Base-by-base conservation (phyloP, 2,329 filamentous ascomycete genomes). In the Fusarium miscanthi region DNA sequence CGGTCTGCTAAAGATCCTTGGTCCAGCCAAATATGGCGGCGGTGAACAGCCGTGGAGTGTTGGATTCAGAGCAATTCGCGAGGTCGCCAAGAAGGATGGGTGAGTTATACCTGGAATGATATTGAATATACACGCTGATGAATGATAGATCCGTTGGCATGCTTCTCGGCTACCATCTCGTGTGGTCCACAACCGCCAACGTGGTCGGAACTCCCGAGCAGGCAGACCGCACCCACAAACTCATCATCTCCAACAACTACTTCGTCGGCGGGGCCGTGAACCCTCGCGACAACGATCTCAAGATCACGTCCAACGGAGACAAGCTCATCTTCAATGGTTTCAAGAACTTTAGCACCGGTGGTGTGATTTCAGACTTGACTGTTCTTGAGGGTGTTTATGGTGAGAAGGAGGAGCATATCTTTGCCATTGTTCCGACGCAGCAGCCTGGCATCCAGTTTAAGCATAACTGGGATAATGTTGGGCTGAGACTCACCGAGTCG, bases 281-380 rank as follows among this genome's bases (percentile, higher is more conserved):
- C 70, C 90, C 89, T 1, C 86, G 90, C 7, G 89, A 92, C 76
- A 88, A 82, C 42, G 89, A 66, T 58, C 63, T 66, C 6, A 66
- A 65, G n/a, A 92, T 72, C 67, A 88, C 83, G 0, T 79, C 83
- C 3, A 83, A 88, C 2, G 88, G 87, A 3, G 86, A 89, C 8
- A 80, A 85, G 5, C 78, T 92, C 19, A 77, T 90, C 5, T 92
- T 90, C 78, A 87, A 88, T 64, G 89, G 90, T 3, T 85, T 84
- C 79, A 92, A 92, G 78, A 84, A 87, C 80, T 92, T 92, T 83
- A 92, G 90, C 76, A 92, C 90, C 0, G 90, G 90, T 1, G 90
- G 90, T 31, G 89, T 91, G 0, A 84, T 92, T 5, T 91, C 89
- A 0, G 90, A 92, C 65, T 80, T 92, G 25, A 91, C 89, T 0